Base-by-base conservation (phyloP, 352 stramenopile species). In the Phytophthora brassicae region DNA sequence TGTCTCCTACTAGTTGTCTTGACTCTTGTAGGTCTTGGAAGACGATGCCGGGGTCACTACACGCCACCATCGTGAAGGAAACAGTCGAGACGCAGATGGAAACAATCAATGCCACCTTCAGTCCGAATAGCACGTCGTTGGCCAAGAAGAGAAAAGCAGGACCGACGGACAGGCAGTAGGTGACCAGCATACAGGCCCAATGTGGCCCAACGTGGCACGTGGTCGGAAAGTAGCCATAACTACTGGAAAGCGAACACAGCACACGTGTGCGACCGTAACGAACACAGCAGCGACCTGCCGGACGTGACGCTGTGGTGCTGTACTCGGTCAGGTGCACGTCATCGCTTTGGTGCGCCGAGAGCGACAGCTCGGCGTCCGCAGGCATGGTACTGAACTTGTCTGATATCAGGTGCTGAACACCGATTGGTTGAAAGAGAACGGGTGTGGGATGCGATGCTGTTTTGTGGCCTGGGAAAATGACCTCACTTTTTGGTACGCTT, bases 31-130 rank as follows among this genome's bases (percentile, higher is more conserved):
- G 65, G 42, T 75, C 70, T 35, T 90, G 65, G 29, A 78, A 90
- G 16, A 94, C 64, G 2, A 94, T 64, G 29, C 84, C 84, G 0
- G 85, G 85, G 56, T 94, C 83, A 38, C 83, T 91, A 63, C 77
- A 91, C 38, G 85, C 85, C 24, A 90, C 80, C 68, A 92, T 77
- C 4, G 81, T 86, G 66, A 92, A 92, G 28, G 79, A 74, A n/a
- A 70, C 56, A 17, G 82, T 89, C 22, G 85, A 88, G 35, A 86
- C 14, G 19, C 77, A 72, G 28, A 86, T 79, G 14, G 79, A 87
- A 11, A 67, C 44, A 6, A 86, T 12, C 22, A 92, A 56, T 33
- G 77, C 70, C 12, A 84, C 53, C 48, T 86, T 74, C 4, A 88
- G 64, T 1, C 72, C 74, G 13, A 72, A 4, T 24, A 73, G 48